Conservation (phyloP, 371 early-diverging fungal species). For the Neoconidiobolus thromboides region DNA sequence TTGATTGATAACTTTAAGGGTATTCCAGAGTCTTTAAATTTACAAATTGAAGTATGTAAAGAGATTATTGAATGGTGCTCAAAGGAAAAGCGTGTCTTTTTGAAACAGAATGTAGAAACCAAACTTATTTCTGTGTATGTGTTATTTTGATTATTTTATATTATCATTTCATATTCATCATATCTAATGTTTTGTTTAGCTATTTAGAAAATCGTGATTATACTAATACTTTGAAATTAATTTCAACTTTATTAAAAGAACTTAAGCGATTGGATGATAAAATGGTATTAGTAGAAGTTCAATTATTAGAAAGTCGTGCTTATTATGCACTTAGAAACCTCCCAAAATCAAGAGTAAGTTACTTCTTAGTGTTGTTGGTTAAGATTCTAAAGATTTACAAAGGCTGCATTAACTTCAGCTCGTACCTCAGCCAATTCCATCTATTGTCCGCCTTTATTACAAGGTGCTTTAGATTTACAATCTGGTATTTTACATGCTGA, state of each 20-base stretch:
- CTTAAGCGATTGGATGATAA: constrained; percentile 97
- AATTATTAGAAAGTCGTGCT: constrained; percentile 84
- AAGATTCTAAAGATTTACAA: neutral
- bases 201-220: constrained; percentile 88
- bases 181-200: constrained; percentile 9
- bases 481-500: constrained; percentile 95
- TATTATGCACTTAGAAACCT: constrained; percentile 86
- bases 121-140: constrained; percentile 61
- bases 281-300: constrained; percentile 91
- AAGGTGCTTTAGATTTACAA: constrained; percentile 93
- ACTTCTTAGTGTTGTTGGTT: neutral
- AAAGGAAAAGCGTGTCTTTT: constrained; percentile 75
- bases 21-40: constrained; percentile 66
- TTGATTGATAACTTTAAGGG: constrained; percentile 76
- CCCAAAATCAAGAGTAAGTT: constrained; percentile 68
- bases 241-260: constrained; percentile 71
- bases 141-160: neutral
- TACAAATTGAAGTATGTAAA: constrained; percentile 83
- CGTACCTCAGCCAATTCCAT: constrained; percentile 93
- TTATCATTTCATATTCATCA: too few relatives aligned
- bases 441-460: constrained; percentile 95
- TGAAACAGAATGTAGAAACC: constrained; percentile 87
- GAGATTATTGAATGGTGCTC: constrained; percentile 85
- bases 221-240: constrained; percentile 72
- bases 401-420: constrained; percentile 93